phyloP scores from a whole-genome alignment of 106 monocot species.

The Ottelia alismoides region DNA sequence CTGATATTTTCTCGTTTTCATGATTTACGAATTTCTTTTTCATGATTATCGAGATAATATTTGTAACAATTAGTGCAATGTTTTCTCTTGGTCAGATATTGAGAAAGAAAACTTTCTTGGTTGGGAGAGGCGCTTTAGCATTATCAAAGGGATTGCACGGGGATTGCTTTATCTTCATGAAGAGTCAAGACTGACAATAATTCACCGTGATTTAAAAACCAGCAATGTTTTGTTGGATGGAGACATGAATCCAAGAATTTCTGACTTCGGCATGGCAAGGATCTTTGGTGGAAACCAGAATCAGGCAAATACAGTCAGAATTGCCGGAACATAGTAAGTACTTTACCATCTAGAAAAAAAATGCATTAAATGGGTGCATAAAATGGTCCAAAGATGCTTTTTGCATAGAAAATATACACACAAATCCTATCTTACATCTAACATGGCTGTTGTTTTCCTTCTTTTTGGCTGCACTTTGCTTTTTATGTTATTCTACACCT shows the following conservation, averaged over 20 bases:
- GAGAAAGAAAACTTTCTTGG: neutral
- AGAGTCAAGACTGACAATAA: constrained; percentile 1
- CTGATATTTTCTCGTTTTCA: neutral
- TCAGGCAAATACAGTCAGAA: constrained; percentile 1
- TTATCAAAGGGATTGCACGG: constrained; percentile 5
- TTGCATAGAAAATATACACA: too few species aligned
- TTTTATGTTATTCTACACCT: too few species aligned
- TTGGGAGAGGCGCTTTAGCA: constrained; percentile 4
- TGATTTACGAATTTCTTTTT: too few species aligned
- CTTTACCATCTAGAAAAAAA: too few species aligned
- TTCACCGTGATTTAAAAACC: constrained; percentile 1
- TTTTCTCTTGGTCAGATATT: neutral
- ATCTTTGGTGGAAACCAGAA: constrained; percentile 2
- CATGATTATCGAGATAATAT: too few species aligned
- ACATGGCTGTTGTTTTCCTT: too few species aligned
- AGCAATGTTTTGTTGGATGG: neutral
- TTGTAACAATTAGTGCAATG: too few species aligned
- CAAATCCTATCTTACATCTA: too few species aligned
- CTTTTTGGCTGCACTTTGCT: too few species aligned
- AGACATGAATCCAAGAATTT: constrained; percentile 1
- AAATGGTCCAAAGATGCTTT: too few species aligned
- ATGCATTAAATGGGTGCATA: too few species aligned
- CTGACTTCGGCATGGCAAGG: constrained; percentile 5
- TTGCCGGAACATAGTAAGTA: neutral
- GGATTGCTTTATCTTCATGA: constrained; percentile 1